Evolutionary conservation across 2,329 filamentous ascomycete species (phyloP).

Genomic region (Aureobasidium musti): DNA sequence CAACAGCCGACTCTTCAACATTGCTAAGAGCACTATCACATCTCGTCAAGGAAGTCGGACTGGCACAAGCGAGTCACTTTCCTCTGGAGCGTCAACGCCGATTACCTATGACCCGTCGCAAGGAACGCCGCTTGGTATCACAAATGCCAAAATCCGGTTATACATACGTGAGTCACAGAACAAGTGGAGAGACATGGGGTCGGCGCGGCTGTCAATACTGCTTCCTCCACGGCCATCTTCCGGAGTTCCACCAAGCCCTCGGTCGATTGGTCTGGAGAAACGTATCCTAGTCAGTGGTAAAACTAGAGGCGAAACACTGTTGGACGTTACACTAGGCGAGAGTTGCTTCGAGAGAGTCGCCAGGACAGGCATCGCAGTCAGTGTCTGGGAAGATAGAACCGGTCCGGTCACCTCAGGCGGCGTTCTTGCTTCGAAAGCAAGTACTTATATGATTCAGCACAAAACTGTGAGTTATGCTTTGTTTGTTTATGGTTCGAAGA

Average conservation of each 20-base stretch:
- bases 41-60: constrained; percentile 58
- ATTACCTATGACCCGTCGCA: constrained; percentile 38
- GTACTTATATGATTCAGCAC: constrained; percentile 63
- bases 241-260: constrained; percentile 43
- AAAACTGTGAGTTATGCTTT: constrained; percentile 40
- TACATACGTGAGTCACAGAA: constrained; percentile 73
- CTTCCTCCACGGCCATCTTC: constrained; percentile 58
- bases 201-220: constrained; percentile 79
- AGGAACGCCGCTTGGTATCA: constrained; percentile 62
- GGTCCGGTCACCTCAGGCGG: constrained; percentile 57
- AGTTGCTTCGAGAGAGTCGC: constrained; percentile 83
- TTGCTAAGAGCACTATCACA: constrained; percentile 73
- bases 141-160: constrained; percentile 81
- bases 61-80: constrained; percentile 60
- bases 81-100: constrained; percentile 48
- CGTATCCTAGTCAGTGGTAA: constrained; percentile 77
- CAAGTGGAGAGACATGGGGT: constrained; percentile 91
- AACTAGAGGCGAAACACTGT: constrained; percentile 65
- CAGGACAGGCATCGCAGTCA: constrained; percentile 82
- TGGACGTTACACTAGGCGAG: constrained; percentile 83
- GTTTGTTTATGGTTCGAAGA: not conserved
- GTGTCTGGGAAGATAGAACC: constrained; percentile 71
- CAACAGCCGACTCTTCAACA: constrained; percentile 75
- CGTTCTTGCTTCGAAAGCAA: constrained; percentile 56
- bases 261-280: constrained; percentile 67